Conservation (phyloP, 371 early-diverging fungal genomes). For the Mucor indicus region DNA sequence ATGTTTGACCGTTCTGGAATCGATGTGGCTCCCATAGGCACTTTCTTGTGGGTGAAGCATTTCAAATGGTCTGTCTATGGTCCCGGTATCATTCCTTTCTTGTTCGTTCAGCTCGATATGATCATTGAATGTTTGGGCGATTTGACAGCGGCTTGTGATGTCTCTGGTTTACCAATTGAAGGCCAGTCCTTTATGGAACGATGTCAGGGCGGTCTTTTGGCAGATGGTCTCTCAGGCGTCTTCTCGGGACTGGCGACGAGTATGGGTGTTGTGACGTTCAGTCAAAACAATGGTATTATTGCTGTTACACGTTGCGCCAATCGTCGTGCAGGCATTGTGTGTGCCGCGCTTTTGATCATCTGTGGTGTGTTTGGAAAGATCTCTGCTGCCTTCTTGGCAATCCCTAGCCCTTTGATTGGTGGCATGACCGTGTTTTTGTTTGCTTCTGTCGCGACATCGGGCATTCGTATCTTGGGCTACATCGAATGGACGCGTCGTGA, state of each 20-base stretch:
- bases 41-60: constrained; percentile 58
- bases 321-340: constrained; percentile 52
- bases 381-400: constrained; percentile 53
- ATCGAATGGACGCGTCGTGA: constrained; percentile 62
- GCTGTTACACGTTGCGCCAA: constrained; percentile 61
- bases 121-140: constrained; percentile 57
- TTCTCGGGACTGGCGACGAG: constrained; percentile 51
- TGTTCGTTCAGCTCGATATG: constrained; percentile 52
- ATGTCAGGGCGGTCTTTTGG: constrained; percentile 58
- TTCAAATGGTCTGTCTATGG: constrained; percentile 51
- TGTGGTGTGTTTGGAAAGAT: constrained; percentile 59
- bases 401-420: constrained; percentile 51
- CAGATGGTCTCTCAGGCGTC: constrained; percentile 53
- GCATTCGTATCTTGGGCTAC: constrained; percentile 57
- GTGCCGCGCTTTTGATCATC: constrained; percentile 49
- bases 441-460: constrained; percentile 56
- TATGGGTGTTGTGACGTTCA: constrained; percentile 57
- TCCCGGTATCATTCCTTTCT: constrained; percentile 56
- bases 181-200: constrained; percentile 57
- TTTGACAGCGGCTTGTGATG: constrained; percentile 60
- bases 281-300: constrained; percentile 63
- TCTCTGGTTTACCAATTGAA: constrained; percentile 52
- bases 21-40: constrained; percentile 46
- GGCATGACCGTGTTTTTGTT: constrained; percentile 63
- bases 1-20: constrained; percentile 49